Conservation (phyloP, 1,284 basidiomycete genomes). For the Ustilago sp. region DNA sequence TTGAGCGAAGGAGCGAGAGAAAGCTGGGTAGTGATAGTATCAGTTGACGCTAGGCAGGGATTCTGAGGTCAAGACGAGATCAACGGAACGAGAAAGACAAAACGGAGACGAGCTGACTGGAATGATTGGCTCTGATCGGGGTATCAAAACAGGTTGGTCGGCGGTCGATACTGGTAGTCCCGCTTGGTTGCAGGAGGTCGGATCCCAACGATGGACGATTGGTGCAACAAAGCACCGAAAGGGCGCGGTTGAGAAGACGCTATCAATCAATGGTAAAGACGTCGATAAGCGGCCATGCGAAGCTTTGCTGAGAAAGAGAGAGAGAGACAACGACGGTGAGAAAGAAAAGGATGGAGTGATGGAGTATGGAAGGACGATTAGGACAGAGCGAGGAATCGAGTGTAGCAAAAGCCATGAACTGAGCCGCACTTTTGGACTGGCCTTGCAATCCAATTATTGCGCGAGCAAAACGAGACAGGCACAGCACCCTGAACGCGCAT, state of each 20-base stretch:
- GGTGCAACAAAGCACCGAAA: neutral
- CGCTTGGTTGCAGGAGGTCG: neutral
- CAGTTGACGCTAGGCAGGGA: neutral
- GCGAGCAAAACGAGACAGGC: neutral
- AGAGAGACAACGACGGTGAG: slow-evolving; percentile 1
- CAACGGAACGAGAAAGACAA: slow-evolving; percentile 2
- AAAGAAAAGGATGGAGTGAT: neutral
- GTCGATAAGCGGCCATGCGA: neutral
- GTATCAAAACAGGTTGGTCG: neutral
- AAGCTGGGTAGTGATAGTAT: neutral
- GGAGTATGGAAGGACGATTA: neutral
- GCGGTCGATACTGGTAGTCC: neutral
- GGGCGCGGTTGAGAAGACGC: neutral
- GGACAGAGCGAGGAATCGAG: neutral
- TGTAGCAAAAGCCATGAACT: neutral
- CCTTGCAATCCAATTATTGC: neutral
- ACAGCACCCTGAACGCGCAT: neutral
- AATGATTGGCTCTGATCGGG: neutral
- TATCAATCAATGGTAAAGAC: neutral
- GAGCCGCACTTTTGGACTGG: slow-evolving; percentile 8
- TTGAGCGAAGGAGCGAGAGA: neutral
- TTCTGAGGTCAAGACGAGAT: neutral
- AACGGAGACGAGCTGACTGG: neutral
- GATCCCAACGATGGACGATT: neutral
- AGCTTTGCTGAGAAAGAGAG: neutral